phyloP scores from a whole-genome alignment of 2,329 filamentous ascomycete genomes.

The Nannizziopsis barbatae region DNA sequence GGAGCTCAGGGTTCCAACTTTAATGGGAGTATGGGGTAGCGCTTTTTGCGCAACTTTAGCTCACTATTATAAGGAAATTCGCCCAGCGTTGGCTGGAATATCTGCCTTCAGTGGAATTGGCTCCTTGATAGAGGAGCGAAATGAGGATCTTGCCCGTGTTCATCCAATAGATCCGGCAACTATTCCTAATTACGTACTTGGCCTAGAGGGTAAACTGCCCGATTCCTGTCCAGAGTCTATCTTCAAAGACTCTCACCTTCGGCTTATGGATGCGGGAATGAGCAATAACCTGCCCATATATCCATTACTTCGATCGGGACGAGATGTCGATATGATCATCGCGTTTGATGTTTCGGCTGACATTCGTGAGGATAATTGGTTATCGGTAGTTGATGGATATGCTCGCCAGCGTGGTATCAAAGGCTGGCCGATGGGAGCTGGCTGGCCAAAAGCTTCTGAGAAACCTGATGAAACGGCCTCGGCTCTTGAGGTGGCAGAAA shows the following conservation, averaged over 20 bases:
- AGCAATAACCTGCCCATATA: conserved; percentile 97
- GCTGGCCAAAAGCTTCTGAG: conserved; percentile 57
- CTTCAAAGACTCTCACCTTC: conserved; percentile 58
- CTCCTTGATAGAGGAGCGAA: conserved; percentile 67
- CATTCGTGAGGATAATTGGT: conserved; percentile 89
- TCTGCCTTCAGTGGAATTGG: conserved; percentile 68
- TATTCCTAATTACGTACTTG: conserved; percentile 79
- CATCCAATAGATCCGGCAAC: conserved; percentile 88
- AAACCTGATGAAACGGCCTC: conserved; percentile 49
- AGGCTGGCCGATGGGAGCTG: conserved; percentile 89
- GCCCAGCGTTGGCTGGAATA: conserved; percentile 65
- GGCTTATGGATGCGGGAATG: conserved; percentile 96
- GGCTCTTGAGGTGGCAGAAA: conserved; percentile 58
- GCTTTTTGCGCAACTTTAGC: conserved; percentile 92
- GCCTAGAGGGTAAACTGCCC: conserved; percentile 65
- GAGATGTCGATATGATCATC: conserved; percentile 78
- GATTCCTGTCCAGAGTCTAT: conserved; percentile 67
- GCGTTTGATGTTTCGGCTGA: conserved; percentile 93
- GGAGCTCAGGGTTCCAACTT: conserved; percentile 68
- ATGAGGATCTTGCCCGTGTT: conserved; percentile 76
- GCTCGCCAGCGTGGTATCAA: conserved; percentile 79
- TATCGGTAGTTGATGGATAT: conserved; percentile 87
- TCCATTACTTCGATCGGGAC: conserved; percentile 74
- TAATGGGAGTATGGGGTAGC: conserved; percentile 92
- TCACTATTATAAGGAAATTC: conserved; percentile 89